phyloP scores from a whole-genome alignment of 306 rosid genomes.

The barrel medic (Medicago truncatula) region DNA sequence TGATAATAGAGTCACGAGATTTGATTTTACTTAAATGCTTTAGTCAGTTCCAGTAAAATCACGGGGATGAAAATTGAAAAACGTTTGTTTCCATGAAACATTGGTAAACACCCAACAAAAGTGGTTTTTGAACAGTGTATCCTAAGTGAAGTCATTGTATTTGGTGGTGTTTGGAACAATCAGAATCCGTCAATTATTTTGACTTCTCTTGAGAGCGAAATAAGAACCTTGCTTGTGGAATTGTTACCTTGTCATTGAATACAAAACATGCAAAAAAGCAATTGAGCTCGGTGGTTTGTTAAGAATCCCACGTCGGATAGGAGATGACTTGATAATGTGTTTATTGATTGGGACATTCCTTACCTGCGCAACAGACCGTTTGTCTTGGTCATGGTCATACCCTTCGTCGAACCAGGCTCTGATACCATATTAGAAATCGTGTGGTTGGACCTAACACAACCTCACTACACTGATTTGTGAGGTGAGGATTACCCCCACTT shows the following conservation, averaged over 20 bases:
- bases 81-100: constrained; percentile 8
- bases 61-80: constrained; percentile 43
- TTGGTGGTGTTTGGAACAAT: background rate
- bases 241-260: constrained; percentile 3
- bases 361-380: no score
- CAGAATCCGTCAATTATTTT: constrained; percentile 32
- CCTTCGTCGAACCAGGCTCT: no score
- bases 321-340: no score
- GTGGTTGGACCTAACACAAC: no score
- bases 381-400: no score
- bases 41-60: constrained; percentile 43
- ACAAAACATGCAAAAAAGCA: constrained; percentile 8
- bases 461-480: no score
- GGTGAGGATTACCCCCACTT: no score
- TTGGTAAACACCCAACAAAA: constrained; percentile 29
- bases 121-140: background rate
- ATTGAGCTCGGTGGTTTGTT: no score
- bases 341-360: no score
- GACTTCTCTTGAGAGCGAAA: constrained; percentile 26
- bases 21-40: constrained; percentile 30
- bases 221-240: constrained; percentile 21
- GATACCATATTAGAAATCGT: no score
- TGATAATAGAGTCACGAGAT: constrained; percentile 52
- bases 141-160: constrained; percentile 31
- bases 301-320: no score